phyloP scores from a whole-genome alignment of 306 rosid genomes.

The Lathyrus oleraceus region DNA sequence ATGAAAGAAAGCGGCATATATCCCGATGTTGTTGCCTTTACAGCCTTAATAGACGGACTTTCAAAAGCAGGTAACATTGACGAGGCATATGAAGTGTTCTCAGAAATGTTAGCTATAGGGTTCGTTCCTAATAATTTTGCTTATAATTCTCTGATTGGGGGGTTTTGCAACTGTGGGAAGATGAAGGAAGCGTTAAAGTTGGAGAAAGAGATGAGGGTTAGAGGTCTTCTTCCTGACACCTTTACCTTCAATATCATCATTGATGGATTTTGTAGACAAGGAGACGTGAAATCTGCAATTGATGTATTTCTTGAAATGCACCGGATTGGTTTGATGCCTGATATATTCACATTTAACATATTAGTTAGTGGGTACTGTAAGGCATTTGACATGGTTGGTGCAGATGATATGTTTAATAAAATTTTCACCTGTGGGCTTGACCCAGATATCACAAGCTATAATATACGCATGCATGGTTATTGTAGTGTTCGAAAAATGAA shows the following conservation, averaged over 20 bases:
- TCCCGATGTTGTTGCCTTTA: constrained; percentile 29
- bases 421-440: constrained; percentile 16
- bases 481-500: constrained; percentile 6
- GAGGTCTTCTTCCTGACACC: constrained; percentile 27
- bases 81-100: constrained; percentile 11
- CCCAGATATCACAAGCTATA: constrained; percentile 28
- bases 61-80: constrained; percentile 24
- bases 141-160: constrained; percentile 24
- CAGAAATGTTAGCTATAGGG: constrained; percentile 27
- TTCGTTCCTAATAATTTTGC: constrained; percentile 30
- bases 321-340: constrained; percentile 30
- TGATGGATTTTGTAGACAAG: constrained; percentile 25
- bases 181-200: constrained; percentile 16
- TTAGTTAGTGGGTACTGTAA: constrained; percentile 26
- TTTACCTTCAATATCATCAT: constrained; percentile 32
- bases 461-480: constrained; percentile 25
- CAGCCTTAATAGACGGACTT: constrained; percentile 29
- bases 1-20: constrained; percentile 26
- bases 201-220: constrained; percentile 27
- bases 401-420: constrained; percentile 21
- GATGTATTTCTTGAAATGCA: constrained; percentile 17
- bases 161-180: constrained; percentile 26
- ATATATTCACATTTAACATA: constrained; percentile 30
- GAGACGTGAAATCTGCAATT: constrained; percentile 16
- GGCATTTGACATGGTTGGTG: constrained; percentile 32